A percentile compares a stretch with the other conserved stretches of the same genome.
Conservation (phyloP, 1,284 basidiomycete genomes). For the Paramarasmius palmivorus region DNA sequence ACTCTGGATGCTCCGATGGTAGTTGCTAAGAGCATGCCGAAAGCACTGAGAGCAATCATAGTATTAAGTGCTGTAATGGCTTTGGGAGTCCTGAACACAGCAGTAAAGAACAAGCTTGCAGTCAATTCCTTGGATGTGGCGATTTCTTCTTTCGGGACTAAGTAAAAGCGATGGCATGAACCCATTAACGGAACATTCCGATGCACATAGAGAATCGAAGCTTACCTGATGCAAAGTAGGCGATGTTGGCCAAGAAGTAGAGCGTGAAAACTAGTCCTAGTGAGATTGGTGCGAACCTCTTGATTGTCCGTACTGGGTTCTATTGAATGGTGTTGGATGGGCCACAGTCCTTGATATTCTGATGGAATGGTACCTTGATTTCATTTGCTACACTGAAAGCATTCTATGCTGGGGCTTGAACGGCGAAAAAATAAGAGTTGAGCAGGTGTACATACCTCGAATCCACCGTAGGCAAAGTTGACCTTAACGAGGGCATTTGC, state of each 20-base stretch:
- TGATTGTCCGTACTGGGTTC: slow-evolving; percentile 42
- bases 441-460: slow-evolving; percentile 28
- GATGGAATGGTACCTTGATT: slow-evolving; percentile 24
- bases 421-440: neutral
- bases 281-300: slow-evolving; percentile 43
- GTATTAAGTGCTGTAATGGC: slow-evolving; percentile 39
- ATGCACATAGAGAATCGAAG: neutral
- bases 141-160: slow-evolving; percentile 45
- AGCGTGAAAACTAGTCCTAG: slow-evolving; percentile 42
- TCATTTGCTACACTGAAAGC: slow-evolving; percentile 49
- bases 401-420: slow-evolving; percentile 31
- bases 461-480: slow-evolving; percentile 47
- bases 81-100: slow-evolving; percentile 45
- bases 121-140: slow-evolving; percentile 42
- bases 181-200: too few relatives aligned
- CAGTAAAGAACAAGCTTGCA: slow-evolving; percentile 51
- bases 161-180: neutral
- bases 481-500: slow-evolving; percentile 47
- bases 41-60: slow-evolving; percentile 41
- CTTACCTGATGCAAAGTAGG: slow-evolving; percentile 37
- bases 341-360: too few relatives aligned
- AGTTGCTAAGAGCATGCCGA: slow-evolving; percentile 39
- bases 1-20: slow-evolving; percentile 47
- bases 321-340: neutral
- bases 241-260: slow-evolving; percentile 49